Evolutionary conservation across 768 basidiomycete species (phyloP).

Genomic region (Russula foetens): DNA sequence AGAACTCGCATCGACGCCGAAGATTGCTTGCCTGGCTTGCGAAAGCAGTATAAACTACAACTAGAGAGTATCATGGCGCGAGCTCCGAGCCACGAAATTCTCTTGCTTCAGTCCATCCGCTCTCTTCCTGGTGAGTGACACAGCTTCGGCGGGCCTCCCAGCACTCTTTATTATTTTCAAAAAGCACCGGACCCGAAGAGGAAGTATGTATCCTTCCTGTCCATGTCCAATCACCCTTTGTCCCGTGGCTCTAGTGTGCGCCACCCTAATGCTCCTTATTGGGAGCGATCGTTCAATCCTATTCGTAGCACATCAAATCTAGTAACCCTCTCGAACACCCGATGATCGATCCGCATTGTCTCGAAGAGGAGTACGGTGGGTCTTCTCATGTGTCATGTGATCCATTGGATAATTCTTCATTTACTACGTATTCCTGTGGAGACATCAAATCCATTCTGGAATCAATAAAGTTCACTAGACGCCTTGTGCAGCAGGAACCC

Average conservation of each 20-base stretch:
- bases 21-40: slow-evolving; percentile 4
- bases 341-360: slow-evolving; percentile 18
- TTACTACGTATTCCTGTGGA: not conserved
- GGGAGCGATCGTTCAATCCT: not conserved
- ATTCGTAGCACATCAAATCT: slow-evolving; percentile 14
- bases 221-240: not conserved
- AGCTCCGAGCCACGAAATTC: slow-evolving; percentile 7
- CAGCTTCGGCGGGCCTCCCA: no score
- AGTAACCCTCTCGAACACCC: slow-evolving; percentile 14
- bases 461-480: slow-evolving; percentile 19
- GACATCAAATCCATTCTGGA: slow-evolving; percentile 17
- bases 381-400: not conserved
- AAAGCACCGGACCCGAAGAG: slow-evolving; percentile 5
- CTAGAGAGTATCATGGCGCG: slow-evolving; percentile 4
- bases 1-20: not conserved
- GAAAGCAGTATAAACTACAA: slow-evolving; percentile 14
- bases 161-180: not conserved
- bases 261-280: not conserved
- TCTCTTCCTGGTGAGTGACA: not conserved
- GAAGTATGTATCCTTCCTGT: slow-evolving; percentile 1
- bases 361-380: slow-evolving; percentile 20
- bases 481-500: slow-evolving; percentile 18
- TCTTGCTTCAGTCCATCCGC: not conserved
- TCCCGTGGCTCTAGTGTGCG: slow-evolving; percentile 21
- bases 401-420: not conserved